Conservation (phyloP, 2,329 filamentous ascomycete genomes). For the Nothophaeocryptopus gaeumannii region DNA sequence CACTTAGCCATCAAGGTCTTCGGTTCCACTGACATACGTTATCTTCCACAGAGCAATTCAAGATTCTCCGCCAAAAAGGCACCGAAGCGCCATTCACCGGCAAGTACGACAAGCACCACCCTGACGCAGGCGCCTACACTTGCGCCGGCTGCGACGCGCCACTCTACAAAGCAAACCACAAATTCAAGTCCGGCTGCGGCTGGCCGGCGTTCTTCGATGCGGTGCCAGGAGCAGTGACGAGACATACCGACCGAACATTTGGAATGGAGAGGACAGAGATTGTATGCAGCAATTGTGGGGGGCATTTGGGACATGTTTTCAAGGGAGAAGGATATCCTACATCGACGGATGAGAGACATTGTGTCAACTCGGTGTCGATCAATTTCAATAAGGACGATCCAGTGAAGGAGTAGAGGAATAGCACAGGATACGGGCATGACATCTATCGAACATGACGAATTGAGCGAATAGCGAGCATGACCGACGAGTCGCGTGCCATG, state of each 20-base stretch:
- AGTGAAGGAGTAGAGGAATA: conserved; percentile 36
- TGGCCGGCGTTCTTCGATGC: conserved; percentile 99
- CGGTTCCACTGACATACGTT: conserved; percentile 31
- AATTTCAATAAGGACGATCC: conserved; percentile 71
- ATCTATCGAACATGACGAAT: background rate
- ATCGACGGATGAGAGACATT: conserved; percentile 93
- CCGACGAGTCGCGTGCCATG: too few species aligned
- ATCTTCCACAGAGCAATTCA: conserved; percentile 77
- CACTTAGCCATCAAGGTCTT: conserved; percentile 17
- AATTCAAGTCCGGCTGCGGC: conserved; percentile 94
- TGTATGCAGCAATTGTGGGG: conserved; percentile 89
- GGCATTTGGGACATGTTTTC: conserved; percentile 87
- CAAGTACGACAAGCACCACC: conserved; percentile 82
- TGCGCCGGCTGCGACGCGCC: conserved; percentile 85
- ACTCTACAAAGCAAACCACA: conserved; percentile 88
- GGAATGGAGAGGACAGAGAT: conserved; percentile 92
- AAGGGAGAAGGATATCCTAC: conserved; percentile 81
- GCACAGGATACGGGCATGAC: conserved; percentile 3
- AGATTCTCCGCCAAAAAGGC: conserved; percentile 84
- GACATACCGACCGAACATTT: conserved; percentile 71
- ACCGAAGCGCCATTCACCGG: conserved; percentile 80
- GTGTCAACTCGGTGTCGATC: conserved; percentile 89
- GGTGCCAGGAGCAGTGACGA: conserved; percentile 81
- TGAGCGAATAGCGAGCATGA: background rate
- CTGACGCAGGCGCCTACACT: conserved; percentile 72